phyloP scores from a whole-genome alignment of 139 green algal species.

The Chlorella sp. region DNA sequence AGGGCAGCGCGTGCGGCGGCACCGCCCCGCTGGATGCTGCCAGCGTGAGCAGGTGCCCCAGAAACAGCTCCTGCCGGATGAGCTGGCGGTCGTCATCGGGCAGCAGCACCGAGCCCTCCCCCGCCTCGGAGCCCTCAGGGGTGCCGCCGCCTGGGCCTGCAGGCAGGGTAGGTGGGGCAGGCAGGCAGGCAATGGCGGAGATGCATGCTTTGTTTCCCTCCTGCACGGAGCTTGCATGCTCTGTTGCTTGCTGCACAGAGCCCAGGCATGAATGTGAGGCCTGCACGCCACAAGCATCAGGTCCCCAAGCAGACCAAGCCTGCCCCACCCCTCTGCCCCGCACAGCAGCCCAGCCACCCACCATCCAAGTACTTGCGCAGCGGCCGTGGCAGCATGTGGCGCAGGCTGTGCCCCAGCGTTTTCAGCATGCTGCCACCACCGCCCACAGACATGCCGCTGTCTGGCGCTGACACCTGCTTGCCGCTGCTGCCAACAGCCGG shows the following conservation, averaged over 20 bases:
- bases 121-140: constrained; percentile 5
- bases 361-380: constrained; percentile 42
- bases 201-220: no score
- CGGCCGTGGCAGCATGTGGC: constrained; percentile 38
- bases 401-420: constrained; percentile 30
- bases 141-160: background rate
- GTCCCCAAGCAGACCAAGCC: background rate
- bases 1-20: constrained; percentile 59
- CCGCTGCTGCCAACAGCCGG: background rate
- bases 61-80: constrained; percentile 67
- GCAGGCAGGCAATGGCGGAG: no score
- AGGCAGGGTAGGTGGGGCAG: no score
- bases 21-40: constrained; percentile 40
- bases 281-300: no score
- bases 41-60: constrained; percentile 72
- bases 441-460: constrained; percentile 18
- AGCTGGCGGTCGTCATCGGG: constrained; percentile 38
- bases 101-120: constrained; percentile 11
- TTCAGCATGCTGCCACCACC: constrained; percentile 40
- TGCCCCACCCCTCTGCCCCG: background rate
- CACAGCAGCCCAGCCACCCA: background rate
- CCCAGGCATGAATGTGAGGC: no score
- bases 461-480: background rate
- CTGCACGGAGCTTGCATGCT: no score
- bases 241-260: background rate